Evolutionary conservation across 495 filamentous ascomycete species (phyloP).

Genomic region (Penicillium samsonianum): DNA sequence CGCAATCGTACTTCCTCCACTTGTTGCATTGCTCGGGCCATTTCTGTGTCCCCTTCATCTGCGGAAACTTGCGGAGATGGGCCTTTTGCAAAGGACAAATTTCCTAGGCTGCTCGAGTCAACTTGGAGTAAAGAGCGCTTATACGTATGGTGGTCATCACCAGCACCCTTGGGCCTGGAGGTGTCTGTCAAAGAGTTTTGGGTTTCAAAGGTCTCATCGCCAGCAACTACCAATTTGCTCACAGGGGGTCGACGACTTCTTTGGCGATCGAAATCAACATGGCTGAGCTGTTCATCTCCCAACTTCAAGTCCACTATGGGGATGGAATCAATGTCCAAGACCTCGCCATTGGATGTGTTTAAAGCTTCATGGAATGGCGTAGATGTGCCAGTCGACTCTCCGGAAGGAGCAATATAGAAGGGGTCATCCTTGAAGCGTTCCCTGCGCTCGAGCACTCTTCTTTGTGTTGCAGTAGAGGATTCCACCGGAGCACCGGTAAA

Average conservation of each 20-base stretch:
- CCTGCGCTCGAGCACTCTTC: constrained; percentile 64
- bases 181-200: constrained; percentile 36
- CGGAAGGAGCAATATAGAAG: constrained; percentile 78
- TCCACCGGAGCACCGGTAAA: constrained; percentile 57
- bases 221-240: constrained; percentile 58
- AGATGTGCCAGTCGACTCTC: constrained; percentile 51
- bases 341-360: constrained; percentile 65
- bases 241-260: constrained; percentile 32
- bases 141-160: constrained; percentile 37
- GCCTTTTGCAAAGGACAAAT: constrained; percentile 58
- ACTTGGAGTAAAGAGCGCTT: constrained; percentile 71
- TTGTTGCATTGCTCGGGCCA: constrained; percentile 79
- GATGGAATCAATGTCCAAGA: constrained; percentile 87
- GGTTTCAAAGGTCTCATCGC: constrained; percentile 55
- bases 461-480: constrained; percentile 62
- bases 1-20: constrained; percentile 81
- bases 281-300: constrained; percentile 39
- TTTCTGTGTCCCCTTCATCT: constrained; percentile 71
- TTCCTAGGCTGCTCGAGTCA: constrained; percentile 75
- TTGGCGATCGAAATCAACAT: constrained; percentile 16
- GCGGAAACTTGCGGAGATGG: constrained; percentile 6
- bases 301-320: constrained; percentile 91
- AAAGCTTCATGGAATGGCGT: constrained; percentile 75
- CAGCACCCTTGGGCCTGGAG: not conserved
- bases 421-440: constrained; percentile 90